These are phyloP conservation scores for Colletotrichum sp. DNA, from an alignment of 2,329 filamentous ascomycete genomes.

Conservation along the genomic window DNA sequence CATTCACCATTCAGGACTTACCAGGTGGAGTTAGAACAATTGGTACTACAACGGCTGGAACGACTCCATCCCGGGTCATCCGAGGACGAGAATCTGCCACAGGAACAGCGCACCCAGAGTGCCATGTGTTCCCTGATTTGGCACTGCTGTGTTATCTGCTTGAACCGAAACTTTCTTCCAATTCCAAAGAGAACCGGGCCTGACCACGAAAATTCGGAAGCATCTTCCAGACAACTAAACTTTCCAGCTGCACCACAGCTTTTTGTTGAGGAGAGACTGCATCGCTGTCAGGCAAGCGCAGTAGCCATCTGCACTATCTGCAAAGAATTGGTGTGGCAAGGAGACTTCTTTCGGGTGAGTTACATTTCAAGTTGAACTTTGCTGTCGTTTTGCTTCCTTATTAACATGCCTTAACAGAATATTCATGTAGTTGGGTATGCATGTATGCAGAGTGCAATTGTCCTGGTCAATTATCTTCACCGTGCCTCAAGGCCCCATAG, in stretches of 20 bases:
- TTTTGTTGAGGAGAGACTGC: neutral
- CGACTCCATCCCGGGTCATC: neutral
- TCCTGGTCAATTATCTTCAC: neutral
- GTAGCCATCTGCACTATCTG: neutral
- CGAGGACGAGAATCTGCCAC: neutral
- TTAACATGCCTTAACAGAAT: neutral
- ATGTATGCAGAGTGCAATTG: neutral
- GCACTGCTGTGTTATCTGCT: neutral
- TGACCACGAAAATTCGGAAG: neutral
- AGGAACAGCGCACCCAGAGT: neutral
- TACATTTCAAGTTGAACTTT: neutral
- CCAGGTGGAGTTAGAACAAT: neutral
- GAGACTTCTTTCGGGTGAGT: neutral
- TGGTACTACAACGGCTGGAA: neutral
- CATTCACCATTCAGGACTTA: neutral
- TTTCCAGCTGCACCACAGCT: neutral
- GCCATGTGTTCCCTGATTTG: neutral
- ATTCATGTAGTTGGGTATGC: neutral
- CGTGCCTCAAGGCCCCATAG: neutral
- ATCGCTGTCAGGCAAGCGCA: neutral
- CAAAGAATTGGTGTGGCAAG: neutral
- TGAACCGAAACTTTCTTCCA: neutral
- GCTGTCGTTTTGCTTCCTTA: neutral
- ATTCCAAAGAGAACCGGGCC: neutral
- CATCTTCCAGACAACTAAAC: neutral